Base-by-base conservation (phyloP, 1,284 basidiomycete genomes). In the Agroathelia rolfsii region DNA sequence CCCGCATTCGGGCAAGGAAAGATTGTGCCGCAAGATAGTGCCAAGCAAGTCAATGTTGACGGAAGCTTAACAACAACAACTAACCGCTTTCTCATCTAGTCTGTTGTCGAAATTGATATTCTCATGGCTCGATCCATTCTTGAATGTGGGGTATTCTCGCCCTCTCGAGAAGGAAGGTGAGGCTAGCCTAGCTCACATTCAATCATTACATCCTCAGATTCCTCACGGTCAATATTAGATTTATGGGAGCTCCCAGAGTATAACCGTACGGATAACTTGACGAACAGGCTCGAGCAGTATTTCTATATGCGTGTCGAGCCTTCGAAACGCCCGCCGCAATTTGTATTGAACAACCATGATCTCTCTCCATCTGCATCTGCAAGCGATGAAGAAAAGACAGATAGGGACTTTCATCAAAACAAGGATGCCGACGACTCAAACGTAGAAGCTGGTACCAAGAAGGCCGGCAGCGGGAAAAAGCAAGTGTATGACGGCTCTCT, bases 81-180 rank as follows among this genome's bases (percentile, higher is more conserved):
- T n/a, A n/a, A n/a, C n/a, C n/a, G n/a, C n/a, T n/a, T n/a, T n/a
- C n/a, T n/a, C n/a, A n/a, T 17, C 17, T 35, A 64, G 62, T 5
- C 43, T 47, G 36, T 42, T 66, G 11, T 73, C 70, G 2, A 56
- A 53, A 26, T 46, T 74, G 3, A 39, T 66, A 8, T 66, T 71
- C 28, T 53, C 60, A 16, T 76, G 72, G 72, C 42, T 75, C 0
- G 53, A 53, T 22, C 59, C 70, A 0, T 66, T 76, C 35, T 55
- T 74, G 3, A 48, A 58, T 16, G 70, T 74, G 17, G 72, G 72
- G 1, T 75, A 66, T 41, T 67, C 69, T 11, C 55, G 72, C 24
- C 72, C 72, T 0, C 42, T 74, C 10, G 54, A 72, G 50, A 62
- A 68, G 50, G 70, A 74, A 28, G 72, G 72, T 68, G 24, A 12